These are phyloP conservation scores for Tolypocladium pustulatum DNA, from an alignment of 2,329 filamentous ascomycete species.

Conservation along the genomic window DNA sequence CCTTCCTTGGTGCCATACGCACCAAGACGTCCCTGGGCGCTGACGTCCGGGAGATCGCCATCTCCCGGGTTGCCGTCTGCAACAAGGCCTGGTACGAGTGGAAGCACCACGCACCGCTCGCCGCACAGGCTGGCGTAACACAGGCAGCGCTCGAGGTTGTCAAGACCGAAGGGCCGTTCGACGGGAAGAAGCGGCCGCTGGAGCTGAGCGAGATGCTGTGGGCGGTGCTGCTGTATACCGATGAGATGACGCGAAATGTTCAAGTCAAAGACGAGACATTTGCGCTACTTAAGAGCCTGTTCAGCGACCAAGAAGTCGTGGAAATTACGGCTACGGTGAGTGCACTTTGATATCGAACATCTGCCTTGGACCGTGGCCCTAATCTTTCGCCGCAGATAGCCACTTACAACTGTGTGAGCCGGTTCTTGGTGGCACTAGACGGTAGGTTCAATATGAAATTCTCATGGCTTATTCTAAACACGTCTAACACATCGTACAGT, in stretches of 20 bases:
- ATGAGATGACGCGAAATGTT: slow-evolving; percentile 74
- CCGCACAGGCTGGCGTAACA: slow-evolving; percentile 45
- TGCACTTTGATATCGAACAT: background rate
- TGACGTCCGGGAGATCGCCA: slow-evolving; percentile 64
- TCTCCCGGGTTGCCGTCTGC: slow-evolving; percentile 69
- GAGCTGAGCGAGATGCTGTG: slow-evolving; percentile 49
- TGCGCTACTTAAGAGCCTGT: slow-evolving; percentile 46
- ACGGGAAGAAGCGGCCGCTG: slow-evolving; percentile 13
- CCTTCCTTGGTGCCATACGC: slow-evolving; percentile 53
- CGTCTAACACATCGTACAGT: slow-evolving; percentile 27
- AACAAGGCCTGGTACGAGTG: slow-evolving; percentile 83
- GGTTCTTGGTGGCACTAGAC: slow-evolving; percentile 74
- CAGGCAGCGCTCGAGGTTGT: slow-evolving; percentile 37
- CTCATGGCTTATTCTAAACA: background rate
- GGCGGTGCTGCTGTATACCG: slow-evolving; percentile 62
- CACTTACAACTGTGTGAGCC: slow-evolving; percentile 76
- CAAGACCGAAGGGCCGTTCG: slow-evolving; percentile 18
- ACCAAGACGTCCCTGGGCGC: slow-evolving; percentile 39
- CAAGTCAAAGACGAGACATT: slow-evolving; percentile 61
- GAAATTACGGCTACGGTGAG: slow-evolving; percentile 68
- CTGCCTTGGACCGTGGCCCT: background rate
- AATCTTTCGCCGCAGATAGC: slow-evolving; percentile 35
- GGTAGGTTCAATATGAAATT: slow-evolving; percentile 33
- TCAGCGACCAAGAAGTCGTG: slow-evolving; percentile 63
- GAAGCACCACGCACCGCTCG: slow-evolving; percentile 65